phyloP scores from a whole-genome alignment of 768 basidiomycete genomes.

The Filobasidium floriforme region DNA sequence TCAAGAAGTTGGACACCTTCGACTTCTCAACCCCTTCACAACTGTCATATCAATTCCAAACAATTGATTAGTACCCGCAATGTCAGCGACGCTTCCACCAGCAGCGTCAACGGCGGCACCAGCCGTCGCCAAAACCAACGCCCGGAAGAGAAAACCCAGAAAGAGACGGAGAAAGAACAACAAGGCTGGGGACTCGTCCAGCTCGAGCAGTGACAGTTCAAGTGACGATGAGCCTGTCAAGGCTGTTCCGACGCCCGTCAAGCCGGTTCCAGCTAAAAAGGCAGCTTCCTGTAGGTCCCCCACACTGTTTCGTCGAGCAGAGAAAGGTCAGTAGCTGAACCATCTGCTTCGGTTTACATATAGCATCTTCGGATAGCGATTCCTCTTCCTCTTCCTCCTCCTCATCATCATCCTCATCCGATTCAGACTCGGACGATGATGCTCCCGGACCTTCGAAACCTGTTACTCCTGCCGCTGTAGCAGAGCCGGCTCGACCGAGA shows the following conservation, averaged over 20 bases:
- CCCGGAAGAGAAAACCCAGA: constrained; percentile 15
- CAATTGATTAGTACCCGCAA: not conserved
- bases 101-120: constrained; percentile 5
- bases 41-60: too few species aligned
- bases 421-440: constrained; percentile 28
- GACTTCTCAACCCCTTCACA: too few species aligned
- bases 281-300: not conserved
- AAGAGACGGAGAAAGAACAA: constrained; percentile 18
- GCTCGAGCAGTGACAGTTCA: constrained; percentile 8
- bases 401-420: constrained; percentile 27
- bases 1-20: too few species aligned
- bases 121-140: not conserved
- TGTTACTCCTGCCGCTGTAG: not conserved
- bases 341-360: not conserved
- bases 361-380: constrained; percentile 14
- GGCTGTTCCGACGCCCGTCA: not conserved
- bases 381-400: constrained; percentile 21
- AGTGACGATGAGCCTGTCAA: constrained; percentile 6
- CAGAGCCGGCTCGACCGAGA: not conserved
- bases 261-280: not conserved
- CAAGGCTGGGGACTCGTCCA: constrained; percentile 13
- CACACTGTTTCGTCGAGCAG: too few species aligned
- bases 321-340: too few species aligned
- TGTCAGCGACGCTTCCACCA: constrained; percentile 10
- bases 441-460: not conserved